A percentile compares a stretch with the other conserved stretches of the same genome.
phyloP scores from a whole-genome alignment of 139 green algal species.

The Pleodorina starrii region DNA sequence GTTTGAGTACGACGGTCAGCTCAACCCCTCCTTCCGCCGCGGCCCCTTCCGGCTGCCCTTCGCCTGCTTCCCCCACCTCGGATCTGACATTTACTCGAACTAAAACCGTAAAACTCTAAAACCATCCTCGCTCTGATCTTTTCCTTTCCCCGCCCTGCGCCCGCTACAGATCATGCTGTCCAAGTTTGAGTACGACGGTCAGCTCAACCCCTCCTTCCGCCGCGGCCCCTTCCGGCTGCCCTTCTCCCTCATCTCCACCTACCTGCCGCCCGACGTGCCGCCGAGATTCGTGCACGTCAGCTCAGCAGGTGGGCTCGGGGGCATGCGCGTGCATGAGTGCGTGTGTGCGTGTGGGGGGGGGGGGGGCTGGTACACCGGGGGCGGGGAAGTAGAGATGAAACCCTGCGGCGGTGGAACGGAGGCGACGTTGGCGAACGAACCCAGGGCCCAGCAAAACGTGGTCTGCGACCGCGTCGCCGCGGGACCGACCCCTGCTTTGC shows the following conservation, averaged over 20 bases:
- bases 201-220: conserved; percentile 91
- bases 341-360: too few species aligned
- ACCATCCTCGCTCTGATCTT: not conserved
- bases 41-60: conserved; percentile 89
- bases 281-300: conserved; percentile 67
- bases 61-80: conserved; percentile 68
- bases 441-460: too few species aligned
- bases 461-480: too few species aligned
- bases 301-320: conserved; percentile 70
- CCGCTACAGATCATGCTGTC: conserved; percentile 90
- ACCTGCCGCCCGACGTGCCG: conserved; percentile 59
- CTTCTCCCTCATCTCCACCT: conserved; percentile 74
- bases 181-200: conserved; percentile 97
- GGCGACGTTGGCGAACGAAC: too few species aligned
- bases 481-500: too few species aligned
- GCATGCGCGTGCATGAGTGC: not conserved
- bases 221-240: conserved; percentile 87
- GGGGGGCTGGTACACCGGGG: too few species aligned
- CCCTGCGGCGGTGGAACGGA: too few species aligned
- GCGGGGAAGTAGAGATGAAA: too few species aligned
- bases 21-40: conserved; percentile 90
- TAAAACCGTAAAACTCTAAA: too few species aligned
- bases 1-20: conserved; percentile 94
- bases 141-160: not conserved
- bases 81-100: too few species aligned